A percentile compares a stretch with the other conserved stretches of the same genome.
Conservation (phyloP, 2,329 filamentous ascomycete species). For the Fusarium longipes region DNA sequence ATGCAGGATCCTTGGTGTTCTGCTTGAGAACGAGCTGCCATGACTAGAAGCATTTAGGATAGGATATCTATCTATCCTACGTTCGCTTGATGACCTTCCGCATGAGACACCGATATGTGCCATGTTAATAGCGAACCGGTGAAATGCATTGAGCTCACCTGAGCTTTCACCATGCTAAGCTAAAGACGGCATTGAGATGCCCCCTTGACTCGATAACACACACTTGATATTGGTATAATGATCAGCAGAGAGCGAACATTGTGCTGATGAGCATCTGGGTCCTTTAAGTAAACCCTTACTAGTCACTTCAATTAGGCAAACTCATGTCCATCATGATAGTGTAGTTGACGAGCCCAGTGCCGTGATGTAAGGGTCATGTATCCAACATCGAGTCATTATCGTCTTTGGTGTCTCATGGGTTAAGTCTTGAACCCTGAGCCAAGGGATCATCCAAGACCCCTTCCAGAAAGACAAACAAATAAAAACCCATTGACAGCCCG, state of each 20-base stretch:
- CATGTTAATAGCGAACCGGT: conserved; percentile 1
- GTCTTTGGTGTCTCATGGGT: conserved; percentile 5
- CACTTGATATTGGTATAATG: conserved; percentile 1
- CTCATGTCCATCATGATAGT: not conserved
- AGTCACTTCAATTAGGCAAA: not conserved
- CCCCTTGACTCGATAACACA: not conserved
- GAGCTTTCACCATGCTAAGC: conserved; percentile 15
- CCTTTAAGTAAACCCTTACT: conserved; percentile 17
- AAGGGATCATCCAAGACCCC: conserved; percentile 25
- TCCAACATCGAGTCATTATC: not conserved
- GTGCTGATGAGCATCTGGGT: conserved; percentile 18
- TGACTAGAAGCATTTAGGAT: not conserved
- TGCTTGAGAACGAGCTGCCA: not conserved
- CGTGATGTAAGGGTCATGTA: not conserved
- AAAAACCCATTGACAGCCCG: conserved; percentile 33
- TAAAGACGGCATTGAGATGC: conserved; percentile 11
- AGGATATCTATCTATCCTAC: not conserved
- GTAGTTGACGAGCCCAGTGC: not conserved
- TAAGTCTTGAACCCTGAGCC: conserved; percentile 32
- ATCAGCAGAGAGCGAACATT: conserved; percentile 30
- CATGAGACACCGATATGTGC: not conserved
- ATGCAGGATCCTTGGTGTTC: not conserved
- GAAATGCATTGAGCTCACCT: conserved; percentile 2
- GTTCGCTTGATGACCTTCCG: not conserved
- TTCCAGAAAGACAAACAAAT: conserved; percentile 29